Base-by-base conservation (phyloP, 441 rosid genomes). In the Adansonia madagascariensis region DNA sequence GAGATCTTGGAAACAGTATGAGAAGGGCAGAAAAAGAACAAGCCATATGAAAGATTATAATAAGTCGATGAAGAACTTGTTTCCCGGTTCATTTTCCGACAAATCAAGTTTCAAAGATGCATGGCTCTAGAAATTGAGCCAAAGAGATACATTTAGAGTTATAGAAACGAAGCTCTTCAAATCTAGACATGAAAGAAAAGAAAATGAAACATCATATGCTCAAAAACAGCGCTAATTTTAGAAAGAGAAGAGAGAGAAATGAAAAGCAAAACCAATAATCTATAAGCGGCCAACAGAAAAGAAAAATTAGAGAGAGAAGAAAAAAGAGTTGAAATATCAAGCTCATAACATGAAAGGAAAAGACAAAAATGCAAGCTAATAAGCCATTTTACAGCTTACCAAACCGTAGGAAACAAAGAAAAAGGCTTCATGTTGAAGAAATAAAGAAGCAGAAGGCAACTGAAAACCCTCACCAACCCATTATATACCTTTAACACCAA, bases 381-480 rank as follows among this genome's bases (percentile, higher is more conserved):
- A 27, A 27, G 31, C 31, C 31, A 27, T 72, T 82, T 83, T 70
- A 85, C 88, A 83, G 89, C 90, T 84, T 81, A 89, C 90, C 88
- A 85, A 87, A 86, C 89, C 22, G 81, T 73, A 85, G 83, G 83
- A 66, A 85, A 86, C 81, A 72, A 81, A 49, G 79, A 62, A 76
- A 82, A 84, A 82, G 81, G 80, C 90, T 85, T 88, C 78, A 76
- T 68, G 57, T 75, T 80, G 84, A 89, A 89, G 91, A 85, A 79
- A 73, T 70, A 76, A 74, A 78, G 75, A 73, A 77, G 73, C 64
- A 77, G 67, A 73, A 14, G 17, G 77, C 74, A 67, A 80, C 75
- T 80, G 73, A 41, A 76, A 88, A 81, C 75, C 79, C 83, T 85
- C 88, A 83, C 90, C 90, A 88, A 88, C 84, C 82, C 77, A 82